Percentiles rank a stretch among this genome's conserved stretches.
These are phyloP conservation scores for Eutypella sp. DNA, from an alignment of 2,329 filamentous ascomycete genomes.

Conservation along the genomic window DNA sequence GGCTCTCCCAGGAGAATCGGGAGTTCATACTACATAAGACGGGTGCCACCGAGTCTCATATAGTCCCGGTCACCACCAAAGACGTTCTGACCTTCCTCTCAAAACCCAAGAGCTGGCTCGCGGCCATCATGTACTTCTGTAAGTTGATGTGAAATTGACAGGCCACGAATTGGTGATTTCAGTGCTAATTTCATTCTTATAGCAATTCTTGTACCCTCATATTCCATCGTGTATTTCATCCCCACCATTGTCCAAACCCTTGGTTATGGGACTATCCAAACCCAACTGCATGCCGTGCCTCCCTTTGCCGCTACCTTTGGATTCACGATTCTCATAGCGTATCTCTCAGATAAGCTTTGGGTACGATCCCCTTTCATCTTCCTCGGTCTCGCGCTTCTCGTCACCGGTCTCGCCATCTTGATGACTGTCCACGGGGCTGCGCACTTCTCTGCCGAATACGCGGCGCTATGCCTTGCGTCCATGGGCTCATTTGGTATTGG, in stretches of 20 bases:
- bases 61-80: slow-evolving; percentile 2
- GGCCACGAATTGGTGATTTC: slow-evolving; percentile 17
- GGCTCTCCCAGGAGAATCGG: slow-evolving; percentile 23
- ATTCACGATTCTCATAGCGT: slow-evolving; percentile 22
- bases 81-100: slow-evolving; percentile 7
- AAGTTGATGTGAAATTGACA: slow-evolving; percentile 30
- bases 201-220: slow-evolving; percentile 11
- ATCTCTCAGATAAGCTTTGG: slow-evolving; percentile 2
- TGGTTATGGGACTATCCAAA: slow-evolving; percentile 28
- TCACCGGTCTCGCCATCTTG: slow-evolving; percentile 22
- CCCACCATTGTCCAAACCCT: slow-evolving; percentile 31
- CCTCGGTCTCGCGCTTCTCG: slow-evolving; percentile 13
- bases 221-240: slow-evolving; percentile 31
- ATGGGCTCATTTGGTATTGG: slow-evolving; percentile 29
- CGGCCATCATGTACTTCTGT: slow-evolving; percentile 18
- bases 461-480: slow-evolving; percentile 32
- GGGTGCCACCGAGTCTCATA: not conserved
- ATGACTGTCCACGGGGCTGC: slow-evolving; percentile 10
- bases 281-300: slow-evolving; percentile 31
- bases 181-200: not conserved
- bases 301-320: slow-evolving; percentile 33
- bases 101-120: slow-evolving; percentile 9
- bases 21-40: slow-evolving; percentile 20
- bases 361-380: slow-evolving; percentile 21
- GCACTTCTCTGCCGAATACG: slow-evolving; percentile 31